Conservation (phyloP, 1,139 yeast species). For the Candida tunisiensis region DNA sequence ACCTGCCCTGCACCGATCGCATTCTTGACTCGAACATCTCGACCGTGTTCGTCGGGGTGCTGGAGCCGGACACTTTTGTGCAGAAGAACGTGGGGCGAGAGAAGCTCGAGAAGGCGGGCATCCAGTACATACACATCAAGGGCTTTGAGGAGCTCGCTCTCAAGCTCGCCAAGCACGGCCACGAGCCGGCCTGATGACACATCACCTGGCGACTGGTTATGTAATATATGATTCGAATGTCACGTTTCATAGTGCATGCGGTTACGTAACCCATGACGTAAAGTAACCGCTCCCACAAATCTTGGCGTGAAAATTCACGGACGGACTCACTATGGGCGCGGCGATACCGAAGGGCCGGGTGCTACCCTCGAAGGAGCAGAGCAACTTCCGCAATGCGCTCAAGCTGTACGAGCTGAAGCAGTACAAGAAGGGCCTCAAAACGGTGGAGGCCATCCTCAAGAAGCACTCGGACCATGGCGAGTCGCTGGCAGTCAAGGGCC, state of each 20-base stretch:
- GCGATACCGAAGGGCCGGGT: conserved; percentile 10
- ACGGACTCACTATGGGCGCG: too few species aligned
- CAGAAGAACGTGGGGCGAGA: conserved; percentile 50
- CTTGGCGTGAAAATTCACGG: too few species aligned
- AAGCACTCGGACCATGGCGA: conserved; percentile 66
- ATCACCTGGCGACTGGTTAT: too few species aligned
- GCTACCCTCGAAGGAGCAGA: conserved; percentile 36
- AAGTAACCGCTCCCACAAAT: too few species aligned
- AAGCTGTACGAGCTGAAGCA: conserved; percentile 71
- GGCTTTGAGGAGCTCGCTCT: conserved; percentile 70
- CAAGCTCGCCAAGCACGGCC: conserved; percentile 65
- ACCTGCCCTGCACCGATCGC: conserved; percentile 73
- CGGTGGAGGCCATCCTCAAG: conserved; percentile 61
- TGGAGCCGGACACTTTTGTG: conserved; percentile 83
- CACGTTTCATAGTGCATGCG: too few species aligned
- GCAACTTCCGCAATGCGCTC: conserved; percentile 55
- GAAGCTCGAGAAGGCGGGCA: conserved; percentile 35
- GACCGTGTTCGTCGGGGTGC: conserved; percentile 79
- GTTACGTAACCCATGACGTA: too few species aligned
- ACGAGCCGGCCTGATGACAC: too few species aligned
- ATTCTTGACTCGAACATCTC: conserved; percentile 42
- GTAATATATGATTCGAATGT: too few species aligned
- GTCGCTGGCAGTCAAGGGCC: conserved; percentile 72
- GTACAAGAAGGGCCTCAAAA: conserved; percentile 70
- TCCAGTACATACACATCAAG: conserved; percentile 65